phyloP scores from a whole-genome alignment of 257 asterid genomes.

The Gentiana macrophylla region DNA sequence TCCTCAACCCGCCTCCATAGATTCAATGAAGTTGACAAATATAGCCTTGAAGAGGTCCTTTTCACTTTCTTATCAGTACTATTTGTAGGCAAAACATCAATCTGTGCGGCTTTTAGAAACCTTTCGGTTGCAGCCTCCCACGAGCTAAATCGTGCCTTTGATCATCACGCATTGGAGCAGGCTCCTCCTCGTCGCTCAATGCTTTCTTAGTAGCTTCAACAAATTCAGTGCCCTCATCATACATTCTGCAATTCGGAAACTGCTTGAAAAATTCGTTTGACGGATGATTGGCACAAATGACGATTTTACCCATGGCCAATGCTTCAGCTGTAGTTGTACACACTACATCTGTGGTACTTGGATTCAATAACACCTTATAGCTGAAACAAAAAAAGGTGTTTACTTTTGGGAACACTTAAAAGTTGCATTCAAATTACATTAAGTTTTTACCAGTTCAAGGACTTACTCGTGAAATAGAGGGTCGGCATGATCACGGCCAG shows the following conservation, averaged over 20 bases:
- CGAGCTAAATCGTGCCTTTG: conserved; percentile 76
- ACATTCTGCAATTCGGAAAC: conserved; percentile 88
- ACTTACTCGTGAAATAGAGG: conserved; percentile 80
- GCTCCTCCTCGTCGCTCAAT: conserved; percentile 47
- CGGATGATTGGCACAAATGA: conserved; percentile 86
- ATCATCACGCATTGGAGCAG: conserved; percentile 52
- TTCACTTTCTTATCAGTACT: conserved; percentile 21
- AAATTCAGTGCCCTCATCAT: conserved; percentile 53
- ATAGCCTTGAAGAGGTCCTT: conserved; percentile 39
- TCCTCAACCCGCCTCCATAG: conserved; percentile 60
- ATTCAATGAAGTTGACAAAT: conserved; percentile 57
- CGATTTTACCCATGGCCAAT: conserved; percentile 95
- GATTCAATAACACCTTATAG: conserved; percentile 82
- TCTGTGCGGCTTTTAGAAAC: conserved; percentile 61
- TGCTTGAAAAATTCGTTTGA: conserved; percentile 93
- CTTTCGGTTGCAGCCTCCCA: conserved; percentile 98
- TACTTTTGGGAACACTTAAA: too few relatives aligned
- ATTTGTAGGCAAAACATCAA: conserved; percentile 22
- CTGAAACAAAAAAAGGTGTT: conserved; percentile 23
- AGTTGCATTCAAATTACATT: too few relatives aligned
- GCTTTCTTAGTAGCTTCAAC: conserved; percentile 66
- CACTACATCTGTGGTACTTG: conserved; percentile 97
- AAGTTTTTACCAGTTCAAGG: too few relatives aligned
- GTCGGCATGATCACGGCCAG: conserved; percentile 95
- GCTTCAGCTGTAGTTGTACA: conserved; percentile 99